Conservation (phyloP, 2,329 filamentous ascomycete species). For the Dichotomopilus funicola region DNA sequence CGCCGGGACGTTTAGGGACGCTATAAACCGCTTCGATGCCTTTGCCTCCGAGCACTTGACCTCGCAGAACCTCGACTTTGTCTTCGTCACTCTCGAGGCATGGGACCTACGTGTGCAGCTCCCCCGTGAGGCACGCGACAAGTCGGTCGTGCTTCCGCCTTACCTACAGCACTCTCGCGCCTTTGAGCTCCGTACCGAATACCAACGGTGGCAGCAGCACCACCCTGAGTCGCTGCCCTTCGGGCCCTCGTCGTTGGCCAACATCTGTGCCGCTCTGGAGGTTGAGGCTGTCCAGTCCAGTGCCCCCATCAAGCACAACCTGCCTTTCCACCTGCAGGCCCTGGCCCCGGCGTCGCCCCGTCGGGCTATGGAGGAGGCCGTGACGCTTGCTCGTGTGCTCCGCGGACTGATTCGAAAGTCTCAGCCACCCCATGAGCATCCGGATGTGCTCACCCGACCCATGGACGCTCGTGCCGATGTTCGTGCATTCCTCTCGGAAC, state of each 20-base stretch:
- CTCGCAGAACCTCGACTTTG: conserved; percentile 89
- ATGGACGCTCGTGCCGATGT: conserved; percentile 98
- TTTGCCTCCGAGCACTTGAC: conserved; percentile 90
- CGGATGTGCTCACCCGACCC: conserved; percentile 86
- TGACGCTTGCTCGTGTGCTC: conserved; percentile 87
- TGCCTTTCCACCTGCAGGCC: conserved; percentile 95
- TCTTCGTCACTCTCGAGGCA: conserved; percentile 95
- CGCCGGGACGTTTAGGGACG: conserved; percentile 94
- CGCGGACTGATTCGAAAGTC: conserved; percentile 93
- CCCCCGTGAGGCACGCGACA: conserved; percentile 94
- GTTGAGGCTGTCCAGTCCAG: conserved; percentile 97
- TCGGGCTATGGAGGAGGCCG: conserved; percentile 94
- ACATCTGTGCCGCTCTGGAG: conserved; percentile 96
- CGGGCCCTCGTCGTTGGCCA: conserved; percentile 87
- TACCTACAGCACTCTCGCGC: conserved; percentile 97
- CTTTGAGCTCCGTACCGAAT: conserved; percentile 94
- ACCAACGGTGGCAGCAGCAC: conserved; percentile 97
- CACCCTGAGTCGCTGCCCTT: conserved; percentile 97
- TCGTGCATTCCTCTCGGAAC: conserved; percentile 87
- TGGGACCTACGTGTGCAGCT: conserved; percentile 98
- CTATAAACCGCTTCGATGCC: conserved; percentile 87
- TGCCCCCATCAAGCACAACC: conserved; percentile 96
- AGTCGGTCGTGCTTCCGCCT: conserved; percentile 90
- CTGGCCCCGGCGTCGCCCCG: conserved; percentile 91
- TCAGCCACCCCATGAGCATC: conserved; percentile 85